Evolutionary conservation across 2,329 filamentous ascomycete genomes (phyloP), one percentile per base, ranked within the genome.

Genomic region (Colletotrichum spaethianum): DNA sequence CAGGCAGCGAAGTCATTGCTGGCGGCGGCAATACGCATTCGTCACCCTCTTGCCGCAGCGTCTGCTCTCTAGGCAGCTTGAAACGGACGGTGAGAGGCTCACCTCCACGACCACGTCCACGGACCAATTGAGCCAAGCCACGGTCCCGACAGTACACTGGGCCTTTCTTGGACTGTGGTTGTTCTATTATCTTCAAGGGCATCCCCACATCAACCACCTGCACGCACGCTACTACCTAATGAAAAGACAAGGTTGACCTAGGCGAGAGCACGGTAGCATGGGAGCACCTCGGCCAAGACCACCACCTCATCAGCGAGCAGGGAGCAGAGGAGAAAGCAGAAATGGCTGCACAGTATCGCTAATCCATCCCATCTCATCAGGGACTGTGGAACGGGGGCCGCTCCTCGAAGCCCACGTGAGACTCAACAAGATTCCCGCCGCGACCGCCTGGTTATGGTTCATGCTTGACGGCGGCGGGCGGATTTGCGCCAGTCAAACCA

Each of bases 241-340:
- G 60, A 71, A 67, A 71, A 67, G 61, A 59, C 68, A 67, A 63
- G 70, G 66, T 72, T 70, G 23, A 55, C 65, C 70, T 65, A 70
- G 40, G 66, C 53, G 40, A 62, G 59, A 60, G 31, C 70, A 72
- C 69, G 69, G 69, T 59, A 68, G 64, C 69, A 63, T 69, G 65
- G 65, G 65, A 53, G 48, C 52, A 72, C 65, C 65, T 69, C 42
- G 65, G 61, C 67, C 70, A 71, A 62, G 61, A 62, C 52, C 55
- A 61, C 46, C 61, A 63, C 70, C 44, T 60, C 46, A 44, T 40
- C 48, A 20, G 57, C 46, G 59, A 48, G 55, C 42, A 46, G 38
- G 16, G 42, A 52, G 63, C 62, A 65, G 50, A 42, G 36, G 18
- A 44, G 52, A 5, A 9, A 44, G 36, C 8, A 23, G 6, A 64